phyloP scores from a whole-genome alignment of 1,139 yeast genomes.

The Yamadazyma triangularis region DNA sequence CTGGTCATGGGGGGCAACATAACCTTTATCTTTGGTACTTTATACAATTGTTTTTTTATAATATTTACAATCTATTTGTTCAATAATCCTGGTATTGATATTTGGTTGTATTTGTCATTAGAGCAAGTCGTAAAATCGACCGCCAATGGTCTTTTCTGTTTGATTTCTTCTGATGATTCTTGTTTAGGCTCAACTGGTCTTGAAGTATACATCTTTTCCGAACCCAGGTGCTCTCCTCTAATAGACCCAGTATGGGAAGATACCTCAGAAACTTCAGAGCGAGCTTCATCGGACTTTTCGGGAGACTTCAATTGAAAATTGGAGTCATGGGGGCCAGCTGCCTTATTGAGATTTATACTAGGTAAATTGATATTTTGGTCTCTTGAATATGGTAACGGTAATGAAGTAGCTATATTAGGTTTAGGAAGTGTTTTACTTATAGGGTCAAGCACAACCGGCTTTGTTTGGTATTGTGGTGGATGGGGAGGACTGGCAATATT shows the following conservation, averaged over 20 bases:
- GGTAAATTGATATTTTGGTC: slow-evolving; percentile 3
- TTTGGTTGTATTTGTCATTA: slow-evolving; percentile 8
- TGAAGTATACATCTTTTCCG: background rate
- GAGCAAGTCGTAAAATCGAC: slow-evolving; percentile 28
- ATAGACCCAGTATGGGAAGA: too few species aligned
- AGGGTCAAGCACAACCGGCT: too few species aligned
- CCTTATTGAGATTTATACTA: background rate
- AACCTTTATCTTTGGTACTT: too few species aligned
- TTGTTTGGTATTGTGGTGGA: too few species aligned
- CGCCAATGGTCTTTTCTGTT: slow-evolving; percentile 19
- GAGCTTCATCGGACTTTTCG: background rate
- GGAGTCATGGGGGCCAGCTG: background rate
- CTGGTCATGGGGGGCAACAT: too few species aligned
- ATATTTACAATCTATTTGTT: slow-evolving; percentile 9
- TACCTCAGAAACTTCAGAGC: background rate
- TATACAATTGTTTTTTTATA: too few species aligned
- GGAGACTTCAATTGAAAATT: background rate
- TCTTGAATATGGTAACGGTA: too few species aligned
- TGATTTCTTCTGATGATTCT: slow-evolving; percentile 9
- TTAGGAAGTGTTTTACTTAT: too few species aligned
- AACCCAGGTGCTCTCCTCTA: too few species aligned
- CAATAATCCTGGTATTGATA: slow-evolving; percentile 37
- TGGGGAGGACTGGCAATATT: too few species aligned
- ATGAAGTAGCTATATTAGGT: too few species aligned
- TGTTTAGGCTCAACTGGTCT: slow-evolving; percentile 2